Conservation (phyloP, 331 rosid species). For the Quercus tomentella region DNA sequence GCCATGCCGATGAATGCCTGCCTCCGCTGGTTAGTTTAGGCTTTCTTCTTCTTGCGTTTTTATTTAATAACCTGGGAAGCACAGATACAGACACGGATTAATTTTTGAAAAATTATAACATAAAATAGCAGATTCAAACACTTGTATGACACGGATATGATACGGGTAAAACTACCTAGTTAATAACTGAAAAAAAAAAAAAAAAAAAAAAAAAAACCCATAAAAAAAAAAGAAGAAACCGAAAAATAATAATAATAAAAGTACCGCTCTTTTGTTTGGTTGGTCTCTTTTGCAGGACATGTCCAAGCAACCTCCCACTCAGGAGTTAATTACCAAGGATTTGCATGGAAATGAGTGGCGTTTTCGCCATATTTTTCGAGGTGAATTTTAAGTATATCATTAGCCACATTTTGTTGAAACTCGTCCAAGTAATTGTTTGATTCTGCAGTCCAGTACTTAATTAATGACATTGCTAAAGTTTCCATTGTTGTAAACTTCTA, state of each 20-base stretch:
- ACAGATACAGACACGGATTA: too few relatives aligned
- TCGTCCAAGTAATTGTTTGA: background rate
- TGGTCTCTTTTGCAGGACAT: conserved; percentile 56
- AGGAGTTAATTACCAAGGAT: conserved; percentile 88
- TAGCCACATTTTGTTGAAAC: background rate
- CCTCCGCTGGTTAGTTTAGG: conserved; percentile 66
- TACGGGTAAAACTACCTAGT: too few relatives aligned
- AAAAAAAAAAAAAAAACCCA: too few relatives aligned
- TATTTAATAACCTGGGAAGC: too few relatives aligned
- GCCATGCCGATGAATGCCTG: conserved; percentile 97
- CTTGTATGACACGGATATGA: too few relatives aligned
- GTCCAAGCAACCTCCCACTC: conserved; percentile 98
- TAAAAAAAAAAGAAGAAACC: too few relatives aligned
- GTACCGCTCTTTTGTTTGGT: background rate
- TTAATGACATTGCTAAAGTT: background rate
- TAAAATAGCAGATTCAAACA: too few relatives aligned
- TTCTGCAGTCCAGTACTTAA: background rate
- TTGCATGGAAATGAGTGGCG: conserved; percentile 85
- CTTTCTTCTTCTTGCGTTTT: background rate
- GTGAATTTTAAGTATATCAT: conserved; percentile 24
- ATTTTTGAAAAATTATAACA: too few relatives aligned
- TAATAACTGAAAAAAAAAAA: too few relatives aligned
- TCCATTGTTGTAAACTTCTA: background rate
- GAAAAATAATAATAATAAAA: too few relatives aligned
- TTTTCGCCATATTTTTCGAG: conserved; percentile 91